Conservation (phyloP, 257 asterid species). For the Primulina eburnea region DNA sequence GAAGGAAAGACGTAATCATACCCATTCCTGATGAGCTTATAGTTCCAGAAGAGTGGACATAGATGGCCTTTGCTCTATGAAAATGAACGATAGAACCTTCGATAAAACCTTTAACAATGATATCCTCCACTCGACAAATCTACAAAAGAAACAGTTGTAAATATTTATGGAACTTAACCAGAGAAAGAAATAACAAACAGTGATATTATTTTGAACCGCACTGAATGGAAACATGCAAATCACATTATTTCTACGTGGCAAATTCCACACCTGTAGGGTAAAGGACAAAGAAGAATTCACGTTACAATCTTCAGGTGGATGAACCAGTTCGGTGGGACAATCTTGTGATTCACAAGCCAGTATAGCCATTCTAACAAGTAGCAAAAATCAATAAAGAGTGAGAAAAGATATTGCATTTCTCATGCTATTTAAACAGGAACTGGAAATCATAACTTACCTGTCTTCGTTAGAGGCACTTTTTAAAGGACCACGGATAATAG, state of each 20-base stretch:
- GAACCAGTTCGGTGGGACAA: constrained; percentile 86
- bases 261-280: constrained; percentile 81
- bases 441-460: constrained; percentile 55
- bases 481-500: constrained; percentile 87
- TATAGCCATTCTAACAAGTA: constrained; percentile 64
- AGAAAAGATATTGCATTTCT: constrained; percentile 14
- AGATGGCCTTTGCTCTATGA: constrained; percentile 85
- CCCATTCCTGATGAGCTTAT: constrained; percentile 99
- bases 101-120: constrained; percentile 83
- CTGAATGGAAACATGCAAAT: background rate
- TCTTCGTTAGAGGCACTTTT: constrained; percentile 66
- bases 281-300: constrained; percentile 96
- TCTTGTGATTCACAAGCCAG: constrained; percentile 65
- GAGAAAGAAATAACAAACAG: too few relatives aligned
- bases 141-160: constrained; percentile 27
- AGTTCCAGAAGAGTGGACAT: constrained; percentile 65
- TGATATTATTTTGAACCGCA: background rate
- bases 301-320: constrained; percentile 98
- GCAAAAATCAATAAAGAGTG: constrained; percentile 21
- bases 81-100: constrained; percentile 98
- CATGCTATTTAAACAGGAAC: constrained; percentile 20
- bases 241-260: constrained; percentile 2
- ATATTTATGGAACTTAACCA: background rate
- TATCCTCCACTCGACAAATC: constrained; percentile 98
- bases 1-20: constrained; percentile 27